These are phyloP conservation scores for Daldinia childiae DNA, from an alignment of 495 filamentous ascomycete genomes.

Conservation along the genomic window DNA sequence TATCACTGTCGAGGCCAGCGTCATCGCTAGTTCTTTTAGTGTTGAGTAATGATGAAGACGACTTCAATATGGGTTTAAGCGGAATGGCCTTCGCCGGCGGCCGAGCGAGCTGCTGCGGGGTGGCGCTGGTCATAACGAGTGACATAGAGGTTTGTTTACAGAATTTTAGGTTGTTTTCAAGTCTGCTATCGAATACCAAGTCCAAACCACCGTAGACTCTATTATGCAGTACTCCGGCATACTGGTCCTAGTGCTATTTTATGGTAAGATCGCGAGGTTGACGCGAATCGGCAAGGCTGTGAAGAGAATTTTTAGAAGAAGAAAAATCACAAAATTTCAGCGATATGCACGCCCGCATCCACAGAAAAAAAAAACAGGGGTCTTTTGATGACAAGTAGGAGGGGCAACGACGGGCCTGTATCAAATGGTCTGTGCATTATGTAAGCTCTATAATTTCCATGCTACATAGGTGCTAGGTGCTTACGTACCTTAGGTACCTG, in stretches of 20 bases:
- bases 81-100: slow-evolving; percentile 41
- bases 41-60: slow-evolving; percentile 49
- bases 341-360: slow-evolving; percentile 7
- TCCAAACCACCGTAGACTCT: slow-evolving; percentile 10
- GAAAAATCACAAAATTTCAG: slow-evolving; percentile 24
- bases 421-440: slow-evolving; percentile 15
- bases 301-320: slow-evolving; percentile 19
- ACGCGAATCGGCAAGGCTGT: slow-evolving; percentile 5
- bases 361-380: slow-evolving; percentile 31
- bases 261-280: slow-evolving; percentile 2
- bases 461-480: no score
- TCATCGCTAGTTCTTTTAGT: slow-evolving; percentile 50
- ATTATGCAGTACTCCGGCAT: slow-evolving; percentile 30
- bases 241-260: slow-evolving; percentile 14
- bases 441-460: not conserved
- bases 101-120: slow-evolving; percentile 36
- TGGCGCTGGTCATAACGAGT: slow-evolving; percentile 42
- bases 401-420: slow-evolving; percentile 16
- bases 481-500: not conserved
- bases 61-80: slow-evolving; percentile 59
- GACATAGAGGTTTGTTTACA: slow-evolving; percentile 35
- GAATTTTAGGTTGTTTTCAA: not conserved
- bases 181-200: slow-evolving; percentile 9
- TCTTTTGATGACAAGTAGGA: slow-evolving; percentile 3
- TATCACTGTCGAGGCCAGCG: slow-evolving; percentile 55